These are phyloP conservation scores for Globisporangium paddicum DNA, from an alignment of 352 stramenopile species.

Conservation along the genomic window DNA sequence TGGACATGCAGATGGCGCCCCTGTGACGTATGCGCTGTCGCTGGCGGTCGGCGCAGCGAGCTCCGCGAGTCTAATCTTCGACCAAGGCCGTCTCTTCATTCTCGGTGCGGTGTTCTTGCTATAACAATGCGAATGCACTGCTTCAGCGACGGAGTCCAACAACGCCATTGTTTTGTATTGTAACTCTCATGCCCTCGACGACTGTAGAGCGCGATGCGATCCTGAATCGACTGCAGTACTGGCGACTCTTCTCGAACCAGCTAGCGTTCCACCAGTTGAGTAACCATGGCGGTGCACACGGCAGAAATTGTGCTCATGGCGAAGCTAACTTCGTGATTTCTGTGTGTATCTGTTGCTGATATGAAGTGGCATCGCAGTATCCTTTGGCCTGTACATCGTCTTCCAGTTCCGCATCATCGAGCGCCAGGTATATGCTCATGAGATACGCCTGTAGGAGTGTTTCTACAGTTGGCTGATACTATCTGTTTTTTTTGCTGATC, in stretches of 20 bases:
- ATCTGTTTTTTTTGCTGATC: neutral
- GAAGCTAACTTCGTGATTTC: neutral
- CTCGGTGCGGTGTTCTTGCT: constrained; percentile 31
- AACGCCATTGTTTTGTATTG: no score
- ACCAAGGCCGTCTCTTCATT: constrained; percentile 44
- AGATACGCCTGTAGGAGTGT: neutral
- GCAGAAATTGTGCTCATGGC: neutral
- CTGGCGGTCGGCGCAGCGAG: constrained; percentile 62
- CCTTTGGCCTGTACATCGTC: constrained; percentile 78
- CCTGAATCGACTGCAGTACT: constrained; percentile 53
- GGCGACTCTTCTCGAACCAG: constrained; percentile 64
- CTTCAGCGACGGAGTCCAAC: no score
- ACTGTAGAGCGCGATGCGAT: constrained; percentile 51
- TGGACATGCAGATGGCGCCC: constrained; percentile 54
- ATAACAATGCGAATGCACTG: no score
- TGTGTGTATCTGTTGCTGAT: neutral
- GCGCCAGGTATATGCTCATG: constrained; percentile 31
- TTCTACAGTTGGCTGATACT: neutral
- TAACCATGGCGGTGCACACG: neutral
- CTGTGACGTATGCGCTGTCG: constrained; percentile 75
- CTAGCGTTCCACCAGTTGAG: constrained; percentile 71
- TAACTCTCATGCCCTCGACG: neutral
- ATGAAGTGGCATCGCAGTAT: constrained; percentile 63
- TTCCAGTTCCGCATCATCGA: constrained; percentile 86
- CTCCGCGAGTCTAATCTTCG: constrained; percentile 59